Conservation (phyloP, 441 rosid species). For the Omphalea diandra region DNA sequence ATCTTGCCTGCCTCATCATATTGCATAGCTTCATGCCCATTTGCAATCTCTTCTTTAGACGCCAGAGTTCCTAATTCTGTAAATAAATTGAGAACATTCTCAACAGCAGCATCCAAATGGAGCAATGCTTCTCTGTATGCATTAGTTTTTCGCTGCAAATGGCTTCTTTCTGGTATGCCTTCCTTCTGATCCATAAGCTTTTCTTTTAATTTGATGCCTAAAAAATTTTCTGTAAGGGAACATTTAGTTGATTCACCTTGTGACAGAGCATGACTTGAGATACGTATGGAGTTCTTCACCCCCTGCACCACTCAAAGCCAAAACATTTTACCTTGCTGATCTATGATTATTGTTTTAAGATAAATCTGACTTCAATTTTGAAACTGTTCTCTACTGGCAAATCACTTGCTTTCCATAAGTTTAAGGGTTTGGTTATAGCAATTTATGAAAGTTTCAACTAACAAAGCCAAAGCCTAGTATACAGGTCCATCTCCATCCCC, state of each 20-base stretch:
- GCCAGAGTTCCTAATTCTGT: slow-evolving; percentile 33
- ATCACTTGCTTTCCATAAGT: neutral
- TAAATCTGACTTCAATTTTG: neutral
- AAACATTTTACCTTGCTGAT: neutral
- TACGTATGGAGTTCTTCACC: slow-evolving; percentile 22
- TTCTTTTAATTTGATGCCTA: slow-evolving; percentile 14
- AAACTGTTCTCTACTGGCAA: neutral
- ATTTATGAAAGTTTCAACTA: too few relatives aligned
- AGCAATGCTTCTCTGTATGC: slow-evolving; percentile 54
- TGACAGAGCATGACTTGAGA: slow-evolving; percentile 3
- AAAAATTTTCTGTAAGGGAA: slow-evolving; percentile 16
- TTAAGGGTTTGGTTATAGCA: neutral
- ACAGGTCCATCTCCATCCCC: too few relatives aligned
- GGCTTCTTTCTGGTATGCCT: slow-evolving; percentile 14
- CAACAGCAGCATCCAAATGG: slow-evolving; percentile 42
- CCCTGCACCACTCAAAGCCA: slow-evolving; percentile 10
- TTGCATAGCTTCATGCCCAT: slow-evolving; percentile 36
- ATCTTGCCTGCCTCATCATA: slow-evolving; percentile 46
- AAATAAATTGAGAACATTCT: slow-evolving; percentile 36
- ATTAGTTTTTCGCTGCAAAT: slow-evolving; percentile 32
- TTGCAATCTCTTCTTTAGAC: slow-evolving; percentile 37
- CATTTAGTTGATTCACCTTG: slow-evolving; percentile 17
- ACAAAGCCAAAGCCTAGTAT: too few relatives aligned
- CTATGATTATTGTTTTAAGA: neutral
- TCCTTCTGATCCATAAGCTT: slow-evolving; percentile 16